Percentiles rank a stretch among this genome's conserved stretches.
Evolutionary conservation across 2,329 filamentous ascomycete genomes (phyloP).

Genomic region (Arthrinium phaeospermum): DNA sequence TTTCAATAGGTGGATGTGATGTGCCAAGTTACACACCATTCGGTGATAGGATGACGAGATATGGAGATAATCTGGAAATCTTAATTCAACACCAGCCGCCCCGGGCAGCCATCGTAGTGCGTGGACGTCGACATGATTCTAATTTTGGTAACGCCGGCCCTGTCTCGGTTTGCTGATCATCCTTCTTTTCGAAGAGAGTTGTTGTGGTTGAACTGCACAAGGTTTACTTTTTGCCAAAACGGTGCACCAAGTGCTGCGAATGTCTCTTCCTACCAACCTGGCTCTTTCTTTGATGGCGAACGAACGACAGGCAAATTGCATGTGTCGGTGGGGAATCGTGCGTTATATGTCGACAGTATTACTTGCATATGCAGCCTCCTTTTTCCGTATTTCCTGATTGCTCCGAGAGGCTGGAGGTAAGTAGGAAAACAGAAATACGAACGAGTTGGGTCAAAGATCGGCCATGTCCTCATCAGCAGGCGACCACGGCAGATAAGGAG

Average conservation of each 20-base stretch:
- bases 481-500: background rate
- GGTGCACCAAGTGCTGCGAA: background rate
- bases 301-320: background rate
- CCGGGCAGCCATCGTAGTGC: background rate
- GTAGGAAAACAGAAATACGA: background rate
- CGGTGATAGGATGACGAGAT: slow-evolving; percentile 11
- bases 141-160: slow-evolving; percentile 2
- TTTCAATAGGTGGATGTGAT: background rate
- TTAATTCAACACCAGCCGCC: slow-evolving; percentile 9
- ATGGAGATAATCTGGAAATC: slow-evolving; percentile 8
- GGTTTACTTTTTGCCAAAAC: background rate
- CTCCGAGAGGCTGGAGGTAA: background rate
- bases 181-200: background rate
- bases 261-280: slow-evolving; percentile 8
- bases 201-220: background rate
- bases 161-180: background rate
- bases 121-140: background rate
- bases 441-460: background rate
- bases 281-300: background rate
- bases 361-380: background rate
- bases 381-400: slow-evolving; percentile 1
- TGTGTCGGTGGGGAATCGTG: background rate
- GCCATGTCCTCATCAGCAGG: background rate
- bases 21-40: background rate
- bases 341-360: background rate